Conservation (phyloP, 2,329 filamentous ascomycete genomes). For the Graphilbum fragrans region DNA sequence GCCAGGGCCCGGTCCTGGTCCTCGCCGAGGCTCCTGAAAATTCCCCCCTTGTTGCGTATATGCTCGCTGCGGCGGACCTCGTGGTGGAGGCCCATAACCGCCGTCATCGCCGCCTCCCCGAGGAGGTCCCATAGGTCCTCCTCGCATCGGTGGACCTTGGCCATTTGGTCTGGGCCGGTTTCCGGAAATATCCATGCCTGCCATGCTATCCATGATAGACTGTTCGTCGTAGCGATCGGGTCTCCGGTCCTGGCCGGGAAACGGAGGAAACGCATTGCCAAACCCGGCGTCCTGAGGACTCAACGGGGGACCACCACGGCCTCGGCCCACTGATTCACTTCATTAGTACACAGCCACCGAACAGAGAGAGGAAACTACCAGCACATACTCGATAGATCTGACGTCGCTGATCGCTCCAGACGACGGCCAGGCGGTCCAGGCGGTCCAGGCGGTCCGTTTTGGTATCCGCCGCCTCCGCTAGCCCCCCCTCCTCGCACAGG, state of each 20-base stretch:
- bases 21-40: background rate
- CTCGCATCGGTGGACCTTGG: background rate
- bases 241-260: slow-evolving; percentile 26
- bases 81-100: slow-evolving; percentile 11
- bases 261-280: slow-evolving; percentile 28
- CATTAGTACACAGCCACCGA: background rate
- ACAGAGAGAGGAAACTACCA: background rate
- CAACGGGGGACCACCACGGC: slow-evolving; percentile 12
- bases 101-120: slow-evolving; percentile 11
- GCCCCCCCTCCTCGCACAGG: slow-evolving; percentile 15
- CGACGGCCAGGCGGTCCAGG: background rate
- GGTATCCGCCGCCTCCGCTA: slow-evolving; percentile 14
- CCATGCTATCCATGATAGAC: slow-evolving; percentile 28
- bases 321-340: slow-evolving; percentile 9
- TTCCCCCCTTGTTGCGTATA: slow-evolving; percentile 15
- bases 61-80: slow-evolving; percentile 9
- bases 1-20: background rate
- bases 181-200: slow-evolving; percentile 23
- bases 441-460: slow-evolving; percentile 20
- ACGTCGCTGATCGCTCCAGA: background rate
- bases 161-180: slow-evolving; percentile 12
- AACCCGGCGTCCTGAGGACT: slow-evolving; percentile 21
- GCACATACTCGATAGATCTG: background rate
- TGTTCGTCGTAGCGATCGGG: slow-evolving; percentile 27
- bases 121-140: slow-evolving; percentile 18